Evolutionary conservation across 495 filamentous ascomycete species (phyloP), one percentile per base, ranked within the genome.

Genomic region (Antarctomyces pellizariae): DNA sequence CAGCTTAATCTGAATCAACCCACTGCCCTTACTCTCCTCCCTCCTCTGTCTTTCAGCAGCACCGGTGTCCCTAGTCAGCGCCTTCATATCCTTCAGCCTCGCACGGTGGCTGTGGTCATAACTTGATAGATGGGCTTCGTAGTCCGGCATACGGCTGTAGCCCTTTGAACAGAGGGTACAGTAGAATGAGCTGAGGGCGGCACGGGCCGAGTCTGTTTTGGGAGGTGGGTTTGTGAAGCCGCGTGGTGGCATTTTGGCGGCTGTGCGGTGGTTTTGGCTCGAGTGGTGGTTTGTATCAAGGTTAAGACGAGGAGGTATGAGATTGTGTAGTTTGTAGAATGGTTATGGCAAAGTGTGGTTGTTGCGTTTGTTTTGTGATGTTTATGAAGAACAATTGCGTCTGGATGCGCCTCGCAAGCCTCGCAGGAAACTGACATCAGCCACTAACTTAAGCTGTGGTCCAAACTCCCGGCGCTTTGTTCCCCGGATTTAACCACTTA

Each of bases 131-230:
- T 76, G 71, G 13, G 64, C 62, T 39, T 74, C 68, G 40, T 67
- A 73, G 35, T 75, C 69, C 39, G 70, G 67, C 57, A 68, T 67
- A 29, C 70, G 68, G 8, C 52, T 53, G 48, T 76, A 76, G 35
- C 68, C 67, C 49, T 76, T 71, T 21, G 56, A 50, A 41, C 71
- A 76, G 30, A 76, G 50, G 22, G 17, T 48, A 62, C 73, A 97
- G 49, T 76, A 80, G 54, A 97, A 92, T 15, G 77, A 66, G 37
- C 75, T 76, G n/a, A 74, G 57, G 3, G 84, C 84, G 39, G 80
- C 77, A 18, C 78, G 70, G 1, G 84, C 84, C 18, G 73, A 77
- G 34, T 82, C 71, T 2, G 84, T 92, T 52, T 83, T 27, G 56
- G 58, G 18, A 52, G 62, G 14, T 57, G 57, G 28, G 53, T 62